These are phyloP conservation scores for Capniomyces stellatus DNA, from an alignment of 371 early-diverging fungal species.

Conservation along the genomic window DNA sequence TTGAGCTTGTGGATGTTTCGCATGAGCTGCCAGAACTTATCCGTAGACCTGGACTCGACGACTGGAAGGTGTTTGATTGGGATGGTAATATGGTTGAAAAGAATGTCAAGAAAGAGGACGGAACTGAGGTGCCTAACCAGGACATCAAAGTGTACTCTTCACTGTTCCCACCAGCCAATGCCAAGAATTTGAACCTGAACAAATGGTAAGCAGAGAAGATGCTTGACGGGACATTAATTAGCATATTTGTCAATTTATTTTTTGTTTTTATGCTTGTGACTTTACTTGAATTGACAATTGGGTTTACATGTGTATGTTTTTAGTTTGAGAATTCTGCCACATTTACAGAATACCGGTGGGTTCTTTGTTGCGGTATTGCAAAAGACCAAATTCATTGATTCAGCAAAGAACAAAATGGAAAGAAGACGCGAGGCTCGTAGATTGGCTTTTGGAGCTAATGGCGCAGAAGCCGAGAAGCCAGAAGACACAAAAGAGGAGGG, in stretches of 20 bases:
- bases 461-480: constrained; percentile 5
- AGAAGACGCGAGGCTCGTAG: neutral
- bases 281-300: constrained; percentile 49
- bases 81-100: constrained; percentile 31
- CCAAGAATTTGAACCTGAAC: constrained; percentile 39
- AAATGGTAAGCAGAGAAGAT: too few species aligned
- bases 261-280: too few species aligned
- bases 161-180: constrained; percentile 64
- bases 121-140: constrained; percentile 19
- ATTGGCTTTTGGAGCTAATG: constrained; percentile 6
- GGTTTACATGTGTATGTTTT: too few species aligned
- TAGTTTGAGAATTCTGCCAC: constrained; percentile 94
- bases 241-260: too few species aligned
- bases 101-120: constrained; percentile 27
- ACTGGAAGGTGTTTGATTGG: constrained; percentile 73
- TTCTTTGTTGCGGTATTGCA: constrained; percentile 98
- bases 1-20: constrained; percentile 71
- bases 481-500: constrained; percentile 8
- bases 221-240: too few species aligned
- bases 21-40: constrained; percentile 48
- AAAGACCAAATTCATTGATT: constrained; percentile 38
- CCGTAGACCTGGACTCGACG: constrained; percentile 54
- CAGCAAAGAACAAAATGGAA: neutral
- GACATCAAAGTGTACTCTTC: constrained; percentile 29
- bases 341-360: constrained; percentile 95